Evolutionary conservation across 768 basidiomycete species (phyloP), one percentile per base, ranked within the genome.

Genomic region (Fistulinella prunicolor): DNA sequence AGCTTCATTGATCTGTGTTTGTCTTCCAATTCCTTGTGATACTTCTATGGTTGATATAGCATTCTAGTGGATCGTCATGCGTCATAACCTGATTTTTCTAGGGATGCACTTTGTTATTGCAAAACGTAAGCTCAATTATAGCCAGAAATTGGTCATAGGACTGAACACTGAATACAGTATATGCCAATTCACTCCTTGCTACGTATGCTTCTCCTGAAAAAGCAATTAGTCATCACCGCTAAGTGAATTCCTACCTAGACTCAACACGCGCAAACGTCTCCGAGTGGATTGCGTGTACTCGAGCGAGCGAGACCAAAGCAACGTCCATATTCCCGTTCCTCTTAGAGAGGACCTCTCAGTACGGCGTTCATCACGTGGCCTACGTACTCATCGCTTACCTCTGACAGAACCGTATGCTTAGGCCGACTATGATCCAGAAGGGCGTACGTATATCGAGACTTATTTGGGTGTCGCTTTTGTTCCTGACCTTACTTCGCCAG

Each of bases 41-140:
- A 41, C 1, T 1, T 40, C 2, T 9, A 14, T 6, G 8, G 9
- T 16, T 55, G 19, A 53, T n/a, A 13, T 35, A n/a, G 4, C 13
- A 6, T 14, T 14, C 0, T 20, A 67, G 66, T 67, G 66, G 66
- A 40, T 67, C 16, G 16, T 56, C 20, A 67, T 67, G 68, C 68
- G 66, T 16, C 65, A 69, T 29, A 67, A 67, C 36, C 38, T 67
- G 51, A 66, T 67, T 46, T 67, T 69, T 60, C 54, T 67, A 2
- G 66, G 64, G 6, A 67, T 67, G 63, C 66, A 67, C 50, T 67
- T 67, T 44, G 62, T 64, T 1, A 67, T 67, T 10, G 65, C 67
- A 7, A 67, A 67, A 47, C 13, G 66, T 67, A 52, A 0, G 68
- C 12, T 20, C 23, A n/a, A 23, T 29, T 19, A 9, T 0, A 6